Percentiles rank a stretch among this genome's conserved stretches.
phyloP scores from a whole-genome alignment of 805 yeast species.

The Candida orba region DNA sequence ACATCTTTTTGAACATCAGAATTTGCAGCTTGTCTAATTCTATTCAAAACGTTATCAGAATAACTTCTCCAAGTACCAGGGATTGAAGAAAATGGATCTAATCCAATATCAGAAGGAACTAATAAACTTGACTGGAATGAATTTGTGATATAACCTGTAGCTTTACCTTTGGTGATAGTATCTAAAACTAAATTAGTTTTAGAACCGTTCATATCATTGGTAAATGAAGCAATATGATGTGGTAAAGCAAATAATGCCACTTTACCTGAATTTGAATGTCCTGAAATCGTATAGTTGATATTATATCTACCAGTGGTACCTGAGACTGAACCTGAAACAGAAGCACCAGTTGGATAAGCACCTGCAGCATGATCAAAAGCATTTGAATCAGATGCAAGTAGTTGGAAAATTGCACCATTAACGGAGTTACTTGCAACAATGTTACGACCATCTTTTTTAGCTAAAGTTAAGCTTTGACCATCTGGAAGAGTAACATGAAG shows the following conservation, averaged over 20 bases:
- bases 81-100: slow-evolving; percentile 36
- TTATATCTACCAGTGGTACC: slow-evolving; percentile 34
- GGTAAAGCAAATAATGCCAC: slow-evolving; percentile 58
- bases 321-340: slow-evolving; percentile 34
- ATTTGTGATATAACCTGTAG: slow-evolving; percentile 39
- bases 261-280: slow-evolving; percentile 37
- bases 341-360: slow-evolving; percentile 43
- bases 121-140: slow-evolving; percentile 34
- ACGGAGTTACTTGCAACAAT: slow-evolving; percentile 38
- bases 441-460: slow-evolving; percentile 27
- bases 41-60: slow-evolving; percentile 22
- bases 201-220: slow-evolving; percentile 20
- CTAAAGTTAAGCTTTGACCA: slow-evolving; percentile 27
- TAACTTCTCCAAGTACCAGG: slow-evolving; percentile 23
- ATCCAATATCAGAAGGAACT: slow-evolving; percentile 38
- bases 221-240: slow-evolving; percentile 48
- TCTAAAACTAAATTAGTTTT: slow-evolving; percentile 33
- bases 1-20: slow-evolving; percentile 33
- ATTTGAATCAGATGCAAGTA: slow-evolving; percentile 43
- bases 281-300: slow-evolving; percentile 36
- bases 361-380: slow-evolving; percentile 59
- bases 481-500: slow-evolving; percentile 49
- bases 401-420: slow-evolving; percentile 49
- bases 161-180: slow-evolving; percentile 44
- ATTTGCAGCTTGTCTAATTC: slow-evolving; percentile 29